A percentile compares a stretch with the other conserved stretches of the same genome.
Conservation (phyloP, 176 grass and related monocot genomes). For the Phyllostachys edulis region DNA sequence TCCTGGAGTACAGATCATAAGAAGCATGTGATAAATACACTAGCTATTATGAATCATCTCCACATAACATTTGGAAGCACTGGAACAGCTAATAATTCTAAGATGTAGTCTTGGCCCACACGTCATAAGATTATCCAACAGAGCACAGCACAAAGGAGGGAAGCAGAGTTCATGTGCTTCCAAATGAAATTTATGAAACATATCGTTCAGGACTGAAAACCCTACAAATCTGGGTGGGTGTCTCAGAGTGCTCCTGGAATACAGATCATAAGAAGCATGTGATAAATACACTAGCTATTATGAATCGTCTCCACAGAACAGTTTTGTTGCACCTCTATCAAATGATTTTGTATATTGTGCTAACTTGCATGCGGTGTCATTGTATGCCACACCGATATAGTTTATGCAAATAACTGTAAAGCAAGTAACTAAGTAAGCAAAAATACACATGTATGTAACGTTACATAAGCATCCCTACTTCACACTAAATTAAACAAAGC, state of each 20-base stretch:
- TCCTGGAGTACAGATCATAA: not conserved
- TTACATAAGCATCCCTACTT: not conserved
- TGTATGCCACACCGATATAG: not conserved
- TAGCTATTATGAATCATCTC: not conserved
- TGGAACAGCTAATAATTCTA: not conserved
- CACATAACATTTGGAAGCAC: no score
- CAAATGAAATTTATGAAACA: not conserved
- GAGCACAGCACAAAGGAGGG: not conserved
- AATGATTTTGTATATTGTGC: not conserved
- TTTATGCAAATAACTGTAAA: not conserved
- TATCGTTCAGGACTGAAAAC: not conserved
- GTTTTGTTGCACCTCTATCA: not conserved
- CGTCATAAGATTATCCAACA: not conserved
- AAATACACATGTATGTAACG: not conserved
- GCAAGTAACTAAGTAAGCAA: not conserved
- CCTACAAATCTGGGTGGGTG: not conserved
- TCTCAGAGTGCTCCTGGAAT: not conserved
- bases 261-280: not conserved
- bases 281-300: not conserved
- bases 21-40: not conserved
- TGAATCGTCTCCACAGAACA: not conserved
- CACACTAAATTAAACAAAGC: conserved; percentile 2
- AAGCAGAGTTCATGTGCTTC: not conserved
- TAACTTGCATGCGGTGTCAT: not conserved
- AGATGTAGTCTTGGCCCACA: not conserved